Evolutionary conservation across 257 asterid genomes (phyloP), one percentile per base, ranked within the genome.

Genomic region (Paraleonurus japonicus): DNA sequence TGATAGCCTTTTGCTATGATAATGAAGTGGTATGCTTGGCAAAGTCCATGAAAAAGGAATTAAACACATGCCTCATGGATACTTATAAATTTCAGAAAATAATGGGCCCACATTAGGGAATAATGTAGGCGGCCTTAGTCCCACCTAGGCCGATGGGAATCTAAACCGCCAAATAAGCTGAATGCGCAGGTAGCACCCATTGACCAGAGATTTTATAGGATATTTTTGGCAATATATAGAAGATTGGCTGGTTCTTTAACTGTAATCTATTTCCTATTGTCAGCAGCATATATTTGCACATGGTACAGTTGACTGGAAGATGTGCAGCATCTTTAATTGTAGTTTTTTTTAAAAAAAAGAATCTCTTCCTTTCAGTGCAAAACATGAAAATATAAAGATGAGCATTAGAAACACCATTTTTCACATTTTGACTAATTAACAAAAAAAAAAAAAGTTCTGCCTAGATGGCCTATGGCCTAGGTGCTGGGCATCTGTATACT

Each of bases 21-120:
- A 32, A 60, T 65, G n/a, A 60, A 39, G 51, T 60, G 62, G 30
- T 30, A 17, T 3, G 23, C 35, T 57, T 26, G 39, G 30, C 17
- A 73, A 51, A 13, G n/a, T 20, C 48, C 51, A 58, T 45, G 58
- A 54, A 65, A 53, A 57, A 27, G 26, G 4, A 47, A 54, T 35
- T 60, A 73, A 61, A 53, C 59, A 55, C 68, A 20, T 39, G 24
- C 43, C 47, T 70, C 20, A 26, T 43, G 58, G 69, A 62, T 61
- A 26, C 20, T 37, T 53, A 4, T 19, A 20, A 7, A 16, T n/a
- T 47, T 10, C 22, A 43, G 41, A 16, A 32, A 33, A 0, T 69
- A 19, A 39, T 16, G 54, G 20, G 54, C 54, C 54, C 54, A 47
- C 54, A 43, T 47, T 47, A 15, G 22, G 54, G 20, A 47, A 47